phyloP scores from a whole-genome alignment of 495 filamentous ascomycete genomes.

The Tuber brumale region DNA sequence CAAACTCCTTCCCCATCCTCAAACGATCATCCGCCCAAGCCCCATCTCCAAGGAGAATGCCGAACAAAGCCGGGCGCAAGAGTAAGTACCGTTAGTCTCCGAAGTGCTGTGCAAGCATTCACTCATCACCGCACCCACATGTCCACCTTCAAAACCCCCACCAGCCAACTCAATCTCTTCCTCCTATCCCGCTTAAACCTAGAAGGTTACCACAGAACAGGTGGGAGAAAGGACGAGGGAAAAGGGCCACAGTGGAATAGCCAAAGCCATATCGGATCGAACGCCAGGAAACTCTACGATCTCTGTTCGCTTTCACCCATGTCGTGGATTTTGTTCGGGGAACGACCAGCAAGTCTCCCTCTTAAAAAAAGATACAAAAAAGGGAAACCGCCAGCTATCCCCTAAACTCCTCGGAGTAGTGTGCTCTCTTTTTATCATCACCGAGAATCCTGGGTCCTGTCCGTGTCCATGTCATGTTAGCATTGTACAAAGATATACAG shows the following conservation, averaged over 20 bases:
- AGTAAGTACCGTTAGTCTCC: background rate
- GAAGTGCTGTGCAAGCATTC: constrained; percentile 2
- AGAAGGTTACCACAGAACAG: background rate
- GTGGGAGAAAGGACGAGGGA: background rate
- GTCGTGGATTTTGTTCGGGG: background rate
- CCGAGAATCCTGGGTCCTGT: background rate
- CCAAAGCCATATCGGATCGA: background rate
- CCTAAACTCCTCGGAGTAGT: background rate
- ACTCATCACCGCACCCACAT: background rate
- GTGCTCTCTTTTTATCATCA: constrained; percentile 6
- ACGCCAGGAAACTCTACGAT: constrained; percentile 2
- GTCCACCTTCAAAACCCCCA: background rate
- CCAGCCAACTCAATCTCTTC: background rate
- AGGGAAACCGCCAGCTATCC: background rate
- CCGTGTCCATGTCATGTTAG: background rate
- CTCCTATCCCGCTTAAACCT: background rate
- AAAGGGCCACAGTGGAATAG: background rate
- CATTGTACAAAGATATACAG: background rate
- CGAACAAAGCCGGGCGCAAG: background rate
- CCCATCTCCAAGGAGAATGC: background rate
- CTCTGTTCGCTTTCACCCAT: constrained; percentile 3
- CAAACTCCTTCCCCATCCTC: background rate
- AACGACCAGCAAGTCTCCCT: background rate
- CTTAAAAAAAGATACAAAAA: background rate
- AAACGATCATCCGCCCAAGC: background rate